Conservation (phyloP, 2,329 filamentous ascomycete genomes). For the Monosporascus cannonballus region DNA sequence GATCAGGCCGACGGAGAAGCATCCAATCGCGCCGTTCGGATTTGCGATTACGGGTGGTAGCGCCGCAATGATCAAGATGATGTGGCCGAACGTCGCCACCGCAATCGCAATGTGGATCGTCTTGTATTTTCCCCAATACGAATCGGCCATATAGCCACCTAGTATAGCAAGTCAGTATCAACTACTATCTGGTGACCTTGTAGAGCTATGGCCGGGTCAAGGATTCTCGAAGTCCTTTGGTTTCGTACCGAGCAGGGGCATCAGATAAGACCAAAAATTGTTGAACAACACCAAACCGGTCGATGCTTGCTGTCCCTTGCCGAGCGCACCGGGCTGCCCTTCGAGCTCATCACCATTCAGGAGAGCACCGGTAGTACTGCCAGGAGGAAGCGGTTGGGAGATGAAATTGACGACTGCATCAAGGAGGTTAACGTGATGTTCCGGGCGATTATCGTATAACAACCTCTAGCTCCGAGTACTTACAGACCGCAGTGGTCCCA, state of each 20-base stretch:
- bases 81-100: slow-evolving; percentile 52
- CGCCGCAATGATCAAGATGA: slow-evolving; percentile 53
- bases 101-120: slow-evolving; percentile 54
- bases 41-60: slow-evolving; percentile 50
- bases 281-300: slow-evolving; percentile 24
- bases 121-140: slow-evolving; percentile 56
- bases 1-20: slow-evolving; percentile 51
- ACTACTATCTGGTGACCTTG: not conserved
- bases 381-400: slow-evolving; percentile 41
- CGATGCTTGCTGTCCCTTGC: slow-evolving; percentile 30
- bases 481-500: slow-evolving; percentile 55
- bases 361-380: slow-evolving; percentile 46
- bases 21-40: slow-evolving; percentile 44
- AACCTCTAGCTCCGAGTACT: too few relatives aligned
- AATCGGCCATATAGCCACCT: slow-evolving; percentile 48
- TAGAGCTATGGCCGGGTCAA: too few relatives aligned
- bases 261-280: slow-evolving; percentile 26
- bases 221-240: not conserved
- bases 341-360: slow-evolving; percentile 9
- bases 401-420: slow-evolving; percentile 54
- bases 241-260: slow-evolving; percentile 23
- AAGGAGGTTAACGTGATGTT: slow-evolving; percentile 15
- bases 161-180: not conserved
- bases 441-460: not conserved
- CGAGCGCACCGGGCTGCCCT: slow-evolving; percentile 47